Evolutionary conservation across 208 protist genomes (phyloP).

Genomic region (Histomonas meleagridis): DNA sequence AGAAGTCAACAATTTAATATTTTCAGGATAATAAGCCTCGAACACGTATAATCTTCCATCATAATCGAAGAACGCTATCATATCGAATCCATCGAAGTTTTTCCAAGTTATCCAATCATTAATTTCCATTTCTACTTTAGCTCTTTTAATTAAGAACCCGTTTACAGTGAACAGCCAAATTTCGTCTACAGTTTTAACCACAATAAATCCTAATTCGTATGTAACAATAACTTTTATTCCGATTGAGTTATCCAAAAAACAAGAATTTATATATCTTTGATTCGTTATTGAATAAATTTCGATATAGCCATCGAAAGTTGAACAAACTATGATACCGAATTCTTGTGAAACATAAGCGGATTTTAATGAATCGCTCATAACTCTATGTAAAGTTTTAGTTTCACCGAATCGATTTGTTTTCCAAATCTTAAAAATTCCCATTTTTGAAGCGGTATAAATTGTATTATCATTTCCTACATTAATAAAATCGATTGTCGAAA

Average conservation of each 20-base stretch:
- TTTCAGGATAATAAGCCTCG: background rate
- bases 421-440: background rate
- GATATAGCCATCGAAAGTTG: background rate
- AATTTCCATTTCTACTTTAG: background rate
- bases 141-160: background rate
- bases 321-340: background rate
- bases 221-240: background rate
- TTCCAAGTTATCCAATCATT: background rate
- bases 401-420: background rate
- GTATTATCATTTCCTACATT: background rate
- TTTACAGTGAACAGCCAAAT: background rate
- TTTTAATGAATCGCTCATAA: background rate
- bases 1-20: too few species aligned
- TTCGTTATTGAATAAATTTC: background rate
- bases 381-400: background rate
- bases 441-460: background rate
- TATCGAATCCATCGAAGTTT: background rate
- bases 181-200: background rate
- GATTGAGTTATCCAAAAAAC: background rate
- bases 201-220: background rate
- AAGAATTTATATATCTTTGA: background rate
- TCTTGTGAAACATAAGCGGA: background rate
- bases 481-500: background rate
- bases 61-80: background rate
- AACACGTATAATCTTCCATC: background rate